These are phyloP conservation scores for Nigrospora osmanthi DNA, from an alignment of 2,329 filamentous ascomycete species.

Conservation along the genomic window DNA sequence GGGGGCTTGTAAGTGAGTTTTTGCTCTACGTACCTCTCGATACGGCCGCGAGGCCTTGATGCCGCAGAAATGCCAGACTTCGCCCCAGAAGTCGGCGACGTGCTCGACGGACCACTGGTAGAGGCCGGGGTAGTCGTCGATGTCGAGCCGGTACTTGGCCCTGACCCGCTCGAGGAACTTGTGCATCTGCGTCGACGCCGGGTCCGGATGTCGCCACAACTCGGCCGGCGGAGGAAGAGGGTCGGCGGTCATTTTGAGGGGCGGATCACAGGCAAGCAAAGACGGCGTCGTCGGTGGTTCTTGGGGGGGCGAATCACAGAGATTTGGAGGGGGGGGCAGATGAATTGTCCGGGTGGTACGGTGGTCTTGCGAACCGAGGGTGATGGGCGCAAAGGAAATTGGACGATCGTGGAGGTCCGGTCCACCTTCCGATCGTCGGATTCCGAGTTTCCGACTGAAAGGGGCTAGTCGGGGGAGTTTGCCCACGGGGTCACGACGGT, in stretches of 20 bases:
- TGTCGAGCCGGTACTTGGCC: conserved; percentile 52
- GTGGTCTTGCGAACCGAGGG: too few species aligned
- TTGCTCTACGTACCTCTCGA: conserved; percentile 39
- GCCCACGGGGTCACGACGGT: too few species aligned
- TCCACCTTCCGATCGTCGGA: too few species aligned
- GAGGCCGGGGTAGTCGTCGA: conserved; percentile 65
- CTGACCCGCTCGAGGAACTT: conserved; percentile 65
- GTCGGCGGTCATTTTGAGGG: conserved; percentile 13
- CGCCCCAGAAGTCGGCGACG: conserved; percentile 72
- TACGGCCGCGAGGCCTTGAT: conserved; percentile 61
- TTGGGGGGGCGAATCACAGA: too few species aligned
- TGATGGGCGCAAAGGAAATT: too few species aligned
- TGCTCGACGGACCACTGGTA: conserved; percentile 80
- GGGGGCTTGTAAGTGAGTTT: conserved; percentile 2
- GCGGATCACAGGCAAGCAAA: not conserved
- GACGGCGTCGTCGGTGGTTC: too few species aligned
- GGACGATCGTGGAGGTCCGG: too few species aligned
- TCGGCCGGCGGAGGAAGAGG: conserved; percentile 25
- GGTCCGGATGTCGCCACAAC: conserved; percentile 66
- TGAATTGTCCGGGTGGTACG: too few species aligned
- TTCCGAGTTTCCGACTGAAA: too few species aligned
- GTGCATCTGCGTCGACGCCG: conserved; percentile 62
- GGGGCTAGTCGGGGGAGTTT: too few species aligned
- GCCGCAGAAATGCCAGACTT: conserved; percentile 76
- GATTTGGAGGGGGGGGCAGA: too few species aligned